Conservation (phyloP, 2,329 filamentous ascomycete genomes). For the Tympanopsis confertula region DNA sequence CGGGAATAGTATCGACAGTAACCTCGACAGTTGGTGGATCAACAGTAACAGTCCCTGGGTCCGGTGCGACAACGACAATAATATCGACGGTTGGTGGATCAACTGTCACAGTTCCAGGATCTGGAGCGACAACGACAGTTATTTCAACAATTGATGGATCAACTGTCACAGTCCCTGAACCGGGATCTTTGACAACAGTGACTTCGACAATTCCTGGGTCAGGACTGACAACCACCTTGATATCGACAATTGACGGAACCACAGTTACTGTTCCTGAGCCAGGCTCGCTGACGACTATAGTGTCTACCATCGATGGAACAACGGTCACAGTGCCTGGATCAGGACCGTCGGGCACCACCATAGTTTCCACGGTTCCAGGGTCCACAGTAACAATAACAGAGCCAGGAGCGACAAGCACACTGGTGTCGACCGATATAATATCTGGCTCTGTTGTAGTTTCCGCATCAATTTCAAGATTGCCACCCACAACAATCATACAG, state of each 20-base stretch:
- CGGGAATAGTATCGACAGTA: constrained; percentile 1
- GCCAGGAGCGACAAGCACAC: constrained; percentile 1
- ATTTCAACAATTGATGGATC: background rate
- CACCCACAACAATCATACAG: background rate
- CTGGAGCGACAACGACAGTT: background rate
- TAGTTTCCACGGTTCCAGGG: constrained; percentile 2
- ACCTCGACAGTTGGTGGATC: constrained; percentile 1
- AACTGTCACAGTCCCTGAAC: background rate
- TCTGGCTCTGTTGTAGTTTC: background rate
- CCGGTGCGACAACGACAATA: constrained; percentile 3
- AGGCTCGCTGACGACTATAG: background rate
- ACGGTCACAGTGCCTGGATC: background rate
- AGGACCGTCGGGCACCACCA: constrained; percentile 4
- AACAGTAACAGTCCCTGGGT: constrained; percentile 3
- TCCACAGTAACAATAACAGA: constrained; percentile 2
- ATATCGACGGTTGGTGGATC: constrained; percentile 3
- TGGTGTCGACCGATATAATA: background rate
- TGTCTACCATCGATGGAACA: background rate
- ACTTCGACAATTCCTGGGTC: background rate
- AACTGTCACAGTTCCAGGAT: background rate
- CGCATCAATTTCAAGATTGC: background rate
- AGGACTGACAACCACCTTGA: background rate
- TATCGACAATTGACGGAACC: background rate
- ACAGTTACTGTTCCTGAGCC: background rate
- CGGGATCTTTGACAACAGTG: background rate